Base-by-base conservation (phyloP, 495 filamentous ascomycete species). In the Trichocladium uniseriatum region DNA sequence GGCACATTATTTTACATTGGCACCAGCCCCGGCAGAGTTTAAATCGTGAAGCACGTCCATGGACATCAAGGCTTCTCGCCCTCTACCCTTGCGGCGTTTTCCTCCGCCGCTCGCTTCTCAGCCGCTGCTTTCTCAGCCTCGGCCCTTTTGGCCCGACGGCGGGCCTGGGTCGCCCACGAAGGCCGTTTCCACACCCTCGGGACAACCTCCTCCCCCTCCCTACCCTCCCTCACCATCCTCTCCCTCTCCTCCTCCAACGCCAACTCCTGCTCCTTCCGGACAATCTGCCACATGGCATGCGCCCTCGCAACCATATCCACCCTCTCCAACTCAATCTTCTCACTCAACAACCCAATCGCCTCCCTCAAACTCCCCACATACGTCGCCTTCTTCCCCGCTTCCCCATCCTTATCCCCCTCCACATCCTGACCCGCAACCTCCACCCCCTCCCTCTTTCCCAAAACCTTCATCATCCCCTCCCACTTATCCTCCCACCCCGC, bases 271-370 rank as follows among this genome's bases (percentile, higher is more conserved):
- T 81, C 78, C 51, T 62, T 43, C 38, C 66, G 51, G 28, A 80
- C 69, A 20, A 80, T 55, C 39, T 52, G 52, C 52, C 71, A 70
- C 69, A 80, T 66, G 43, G 67, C 74, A 27, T 59, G 59, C 0
- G 69, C 70, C 44, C 72, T 56, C 15, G 63, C 70, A 11, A 63
- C 36, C 31, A 49, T 49, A 45, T 77, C 63, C 8, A 37, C 29
- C 29, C 50, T 44, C 45, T 66, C 59, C n/a, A 37, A 24, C 5
- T 54, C 51, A 18, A 59, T 19, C 29, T 49, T 19, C 0, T 39
- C 32, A 38, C 41, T 27, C 20, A 59, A 0, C 15, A 52, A 18
- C 10, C 45, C 18, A 22, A 65, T 28, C 6, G 51, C 63, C 28
- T 56, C n/a, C n/a, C 16, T 2, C 24, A 54, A 8, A 6, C 43